phyloP scores from a whole-genome alignment of 352 stramenopile genomes.

The Hyaloperonospora brassicae region DNA sequence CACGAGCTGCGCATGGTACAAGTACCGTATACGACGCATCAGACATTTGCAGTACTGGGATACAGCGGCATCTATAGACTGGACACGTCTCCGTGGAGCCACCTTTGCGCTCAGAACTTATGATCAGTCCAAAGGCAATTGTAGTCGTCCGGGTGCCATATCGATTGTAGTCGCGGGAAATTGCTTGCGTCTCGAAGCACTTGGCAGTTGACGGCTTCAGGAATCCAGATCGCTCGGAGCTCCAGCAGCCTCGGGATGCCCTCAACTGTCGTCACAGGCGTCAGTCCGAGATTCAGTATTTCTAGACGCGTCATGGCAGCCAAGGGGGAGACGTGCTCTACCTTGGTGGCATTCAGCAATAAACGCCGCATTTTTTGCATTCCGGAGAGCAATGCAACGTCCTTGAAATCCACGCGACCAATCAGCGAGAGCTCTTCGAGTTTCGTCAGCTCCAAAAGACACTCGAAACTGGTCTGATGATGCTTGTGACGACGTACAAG shows the following conservation, averaged over 20 bases:
- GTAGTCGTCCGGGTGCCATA: slow-evolving; percentile 60
- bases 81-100: no score
- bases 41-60: no score
- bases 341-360: slow-evolving; percentile 45
- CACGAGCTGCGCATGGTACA: no score
- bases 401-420: slow-evolving; percentile 56
- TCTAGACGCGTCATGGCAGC: slow-evolving; percentile 28
- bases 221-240: slow-evolving; percentile 46
- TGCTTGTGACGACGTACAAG: slow-evolving; percentile 31
- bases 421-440: slow-evolving; percentile 43
- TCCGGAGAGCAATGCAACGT: slow-evolving; percentile 28
- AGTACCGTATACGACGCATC: no score
- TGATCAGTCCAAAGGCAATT: slow-evolving; percentile 61
- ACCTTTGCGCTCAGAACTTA: slow-evolving; percentile 29
- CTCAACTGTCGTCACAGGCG: slow-evolving; percentile 33
- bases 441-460: slow-evolving; percentile 27
- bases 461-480: slow-evolving; percentile 39
- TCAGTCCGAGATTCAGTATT: slow-evolving; percentile 44
- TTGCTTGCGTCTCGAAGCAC: slow-evolving; percentile 31
- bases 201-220: slow-evolving; percentile 32
- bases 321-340: slow-evolving; percentile 32
- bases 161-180: slow-evolving; percentile 38
- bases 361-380: slow-evolving; percentile 37
- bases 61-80: no score
- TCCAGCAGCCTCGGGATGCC: slow-evolving; percentile 25